A percentile compares a stretch with the other conserved stretches of the same genome.
phyloP scores from a whole-genome alignment of 2,329 filamentous ascomycete genomes.

The Pestalotiopsis sp. region DNA sequence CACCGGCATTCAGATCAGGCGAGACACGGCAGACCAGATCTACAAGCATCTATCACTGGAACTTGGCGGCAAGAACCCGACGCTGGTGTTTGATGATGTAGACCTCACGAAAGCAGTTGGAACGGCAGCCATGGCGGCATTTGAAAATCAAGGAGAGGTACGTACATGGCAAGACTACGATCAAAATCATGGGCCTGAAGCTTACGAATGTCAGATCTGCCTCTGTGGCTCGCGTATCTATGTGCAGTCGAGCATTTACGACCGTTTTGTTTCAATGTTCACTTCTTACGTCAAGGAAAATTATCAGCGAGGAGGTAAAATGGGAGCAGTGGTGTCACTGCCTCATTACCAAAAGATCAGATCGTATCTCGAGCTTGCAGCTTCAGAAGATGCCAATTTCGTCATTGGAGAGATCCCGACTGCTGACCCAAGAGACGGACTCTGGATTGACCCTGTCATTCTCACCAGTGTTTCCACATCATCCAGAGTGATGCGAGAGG shows the following conservation, averaged over 20 bases:
- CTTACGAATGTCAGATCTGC: constrained; percentile 25
- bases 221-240: constrained; percentile 47
- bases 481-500: constrained; percentile 36
- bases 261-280: constrained; percentile 33
- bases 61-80: constrained; percentile 53
- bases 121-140: constrained; percentile 28
- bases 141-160: constrained; percentile 35
- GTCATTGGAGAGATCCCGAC: constrained; percentile 21
- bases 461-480: constrained; percentile 23
- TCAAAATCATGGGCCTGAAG: neutral
- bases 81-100: constrained; percentile 54
- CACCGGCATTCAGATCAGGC: constrained; percentile 33
- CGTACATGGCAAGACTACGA: neutral
- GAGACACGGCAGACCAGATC: constrained; percentile 31
- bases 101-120: constrained; percentile 58
- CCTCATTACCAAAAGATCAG: constrained; percentile 30
- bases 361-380: constrained; percentile 24
- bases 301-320: constrained; percentile 22
- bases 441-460: constrained; percentile 30
- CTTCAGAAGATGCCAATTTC: constrained; percentile 25
- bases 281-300: constrained; percentile 20
- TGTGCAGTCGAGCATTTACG: constrained; percentile 49
- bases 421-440: constrained; percentile 18
- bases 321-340: constrained; percentile 30
- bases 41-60: constrained; percentile 32